Conservation (phyloP, 2,329 filamentous ascomycete genomes). For the Calonectria hawksworthii region DNA sequence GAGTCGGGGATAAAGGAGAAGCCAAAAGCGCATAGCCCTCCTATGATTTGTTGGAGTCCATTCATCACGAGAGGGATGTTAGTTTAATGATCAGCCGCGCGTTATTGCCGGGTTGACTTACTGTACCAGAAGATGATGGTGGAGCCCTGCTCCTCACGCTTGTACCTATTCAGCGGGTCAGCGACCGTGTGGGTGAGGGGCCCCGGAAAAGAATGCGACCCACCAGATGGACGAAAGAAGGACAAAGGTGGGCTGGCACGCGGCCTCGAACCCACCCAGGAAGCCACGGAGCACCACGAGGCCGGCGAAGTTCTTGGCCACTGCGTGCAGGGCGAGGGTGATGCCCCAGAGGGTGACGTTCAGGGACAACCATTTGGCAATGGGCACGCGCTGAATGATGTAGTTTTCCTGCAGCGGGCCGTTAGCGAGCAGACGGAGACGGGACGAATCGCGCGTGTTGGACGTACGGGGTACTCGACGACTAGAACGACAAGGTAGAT, state of each 20-base stretch:
- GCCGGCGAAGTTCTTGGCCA: slow-evolving; percentile 70
- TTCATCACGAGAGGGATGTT: slow-evolving; percentile 78
- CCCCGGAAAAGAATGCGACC: not conserved
- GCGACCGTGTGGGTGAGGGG: not conserved
- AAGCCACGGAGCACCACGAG: slow-evolving; percentile 73
- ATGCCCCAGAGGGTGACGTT: slow-evolving; percentile 75
- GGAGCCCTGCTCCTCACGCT: slow-evolving; percentile 74
- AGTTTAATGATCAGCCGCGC: not conserved
- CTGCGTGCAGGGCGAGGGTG: slow-evolving; percentile 71
- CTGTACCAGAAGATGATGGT: slow-evolving; percentile 77
- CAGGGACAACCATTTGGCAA: slow-evolving; percentile 74
- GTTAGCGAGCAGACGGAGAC: not conserved
- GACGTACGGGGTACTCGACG: slow-evolving; percentile 72
- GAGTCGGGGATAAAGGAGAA: slow-evolving; percentile 62
- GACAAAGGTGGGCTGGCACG: slow-evolving; percentile 77
- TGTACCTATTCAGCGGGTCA: slow-evolving; percentile 58
- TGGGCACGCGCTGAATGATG: slow-evolving; percentile 70
- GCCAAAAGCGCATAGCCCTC: slow-evolving; percentile 77
- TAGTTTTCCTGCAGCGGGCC: slow-evolving; percentile 61
- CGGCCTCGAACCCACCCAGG: slow-evolving; percentile 78
- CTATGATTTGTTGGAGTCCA: slow-evolving; percentile 78
- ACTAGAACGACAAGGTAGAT: slow-evolving; percentile 79
- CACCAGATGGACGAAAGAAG: slow-evolving; percentile 75
- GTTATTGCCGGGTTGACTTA: not conserved
- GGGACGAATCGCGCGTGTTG: too few relatives aligned